Base-by-base conservation (phyloP, 2,329 filamentous ascomycete species). In the Dothideomycetes sp. region DNA sequence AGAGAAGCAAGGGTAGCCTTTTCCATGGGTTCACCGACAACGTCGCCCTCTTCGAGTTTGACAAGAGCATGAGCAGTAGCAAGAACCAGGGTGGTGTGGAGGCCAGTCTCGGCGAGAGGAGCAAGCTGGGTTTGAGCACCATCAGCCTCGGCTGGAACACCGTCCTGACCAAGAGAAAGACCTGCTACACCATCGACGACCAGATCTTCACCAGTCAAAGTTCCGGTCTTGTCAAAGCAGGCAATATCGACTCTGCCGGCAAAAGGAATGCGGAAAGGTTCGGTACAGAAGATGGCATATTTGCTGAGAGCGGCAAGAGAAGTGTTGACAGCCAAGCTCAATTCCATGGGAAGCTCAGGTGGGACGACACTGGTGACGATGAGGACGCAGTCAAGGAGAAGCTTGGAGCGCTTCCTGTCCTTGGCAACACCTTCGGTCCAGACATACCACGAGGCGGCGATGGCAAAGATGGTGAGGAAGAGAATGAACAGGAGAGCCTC, bases 211-310 rank as follows among this genome's bases (percentile, higher is more conserved):
- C 91, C 91, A 25, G 91, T 98, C 45, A 98, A 66, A 1, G 91
- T 98, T 50, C 91, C 91, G 10, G 91, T 98, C 71, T 98, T 98
- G 65, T 98, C 91, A 51, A 98, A 98, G 67, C 91, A 98, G 48
- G 91, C 88, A 40, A 98, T 75, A 60, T 98, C 93, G 45, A 98
- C 84, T 49, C 91, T 84, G 22, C 91, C 91, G 50, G 88, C 93
- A 53, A 84, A 96, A 1, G 93, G 93, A 54, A 98, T 98, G 43
- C 91, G 82, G 78, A 98, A 98, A 19, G 91, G 91, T 62, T 98
- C 93, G 2, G 91, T 98, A 60, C 91, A 98, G 71, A 94, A 98
- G 54, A 98, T 98, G 46, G 93, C 91, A 52, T 82, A 89, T 62
- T 89, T 93, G 64, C 88, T 93, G 25, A 98, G 71, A 19, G 91